phyloP scores from a whole-genome alignment of 768 basidiomycete species.

The Suillus cothurnatus region DNA sequence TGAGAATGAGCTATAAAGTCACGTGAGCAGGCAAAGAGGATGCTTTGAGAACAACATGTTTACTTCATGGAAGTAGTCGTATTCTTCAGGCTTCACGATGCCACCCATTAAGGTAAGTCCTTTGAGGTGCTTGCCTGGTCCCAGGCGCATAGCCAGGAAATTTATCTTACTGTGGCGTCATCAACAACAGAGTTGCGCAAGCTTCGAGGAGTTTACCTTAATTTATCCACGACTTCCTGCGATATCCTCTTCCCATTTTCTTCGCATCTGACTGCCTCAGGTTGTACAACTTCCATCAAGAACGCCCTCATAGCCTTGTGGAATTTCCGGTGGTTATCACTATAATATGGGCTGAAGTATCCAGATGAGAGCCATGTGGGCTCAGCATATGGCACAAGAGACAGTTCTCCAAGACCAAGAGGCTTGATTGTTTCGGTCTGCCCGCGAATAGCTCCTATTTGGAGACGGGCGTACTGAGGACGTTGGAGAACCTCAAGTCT shows the following conservation, averaged over 20 bases:
- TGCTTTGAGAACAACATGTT: conserved; percentile 7
- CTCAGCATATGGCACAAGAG: conserved; percentile 82
- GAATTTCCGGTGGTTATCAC: conserved; percentile 70
- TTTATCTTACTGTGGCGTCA: conserved; percentile 61
- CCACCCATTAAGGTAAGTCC: conserved; percentile 79
- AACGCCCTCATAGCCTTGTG: conserved; percentile 78
- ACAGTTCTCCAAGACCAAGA: conserved; percentile 62
- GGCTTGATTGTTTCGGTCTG: conserved; percentile 58
- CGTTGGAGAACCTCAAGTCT: conserved; percentile 76
- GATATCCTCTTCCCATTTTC: conserved; percentile 86
- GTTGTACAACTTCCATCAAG: conserved; percentile 70
- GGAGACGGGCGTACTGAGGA: conserved; percentile 72
- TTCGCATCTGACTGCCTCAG: conserved; percentile 79
- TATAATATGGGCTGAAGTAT: conserved; percentile 78
- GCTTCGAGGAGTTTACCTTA: conserved; percentile 50
- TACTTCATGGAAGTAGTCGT: conserved; percentile 94
- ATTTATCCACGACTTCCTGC: conserved; percentile 81
- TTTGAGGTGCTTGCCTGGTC: conserved; percentile 86
- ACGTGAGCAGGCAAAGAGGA: conserved; percentile 2
- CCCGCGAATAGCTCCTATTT: conserved; percentile 63
- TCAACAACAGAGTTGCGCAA: not conserved
- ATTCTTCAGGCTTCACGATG: conserved; percentile 76
- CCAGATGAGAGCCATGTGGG: conserved; percentile 76
- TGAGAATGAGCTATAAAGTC: conserved; percentile 62
- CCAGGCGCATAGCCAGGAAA: conserved; percentile 87